phyloP scores from a whole-genome alignment of 768 basidiomycete genomes.

The Mycena belliarum region DNA sequence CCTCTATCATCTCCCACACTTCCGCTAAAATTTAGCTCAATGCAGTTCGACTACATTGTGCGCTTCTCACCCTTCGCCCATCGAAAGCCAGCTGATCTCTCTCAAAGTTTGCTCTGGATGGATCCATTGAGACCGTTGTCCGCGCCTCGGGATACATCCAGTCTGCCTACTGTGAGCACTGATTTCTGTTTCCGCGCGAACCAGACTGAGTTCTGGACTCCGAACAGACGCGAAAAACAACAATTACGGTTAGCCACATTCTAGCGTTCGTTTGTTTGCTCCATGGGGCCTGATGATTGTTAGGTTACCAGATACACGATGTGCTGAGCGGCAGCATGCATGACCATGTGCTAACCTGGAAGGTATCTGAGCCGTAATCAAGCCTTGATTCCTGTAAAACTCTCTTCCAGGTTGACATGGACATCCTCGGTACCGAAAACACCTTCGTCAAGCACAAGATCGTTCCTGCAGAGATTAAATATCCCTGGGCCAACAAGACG shows the following conservation, averaged over 20 bases:
- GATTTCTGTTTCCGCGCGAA: background rate
- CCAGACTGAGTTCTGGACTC: background rate
- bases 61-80: background rate
- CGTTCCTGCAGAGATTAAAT: conserved; percentile 39
- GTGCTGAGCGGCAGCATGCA: conserved; percentile 45
- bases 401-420: conserved; percentile 47
- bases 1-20: background rate
- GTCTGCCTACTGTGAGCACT: conserved; percentile 40
- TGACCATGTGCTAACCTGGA: conserved; percentile 58
- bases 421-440: conserved; percentile 51
- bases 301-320: conserved; percentile 23
- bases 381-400: no score
- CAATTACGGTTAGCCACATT: conserved; percentile 36
- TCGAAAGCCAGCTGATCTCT: background rate
- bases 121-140: conserved; percentile 52
- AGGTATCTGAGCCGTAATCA: no score
- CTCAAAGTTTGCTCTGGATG: conserved; percentile 46
- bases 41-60: conserved; percentile 49
- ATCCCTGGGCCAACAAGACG: conserved; percentile 47
- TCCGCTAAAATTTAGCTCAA: background rate
- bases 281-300: background rate
- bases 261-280: background rate
- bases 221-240: conserved; percentile 38
- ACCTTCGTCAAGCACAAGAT: conserved; percentile 49
- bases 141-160: conserved; percentile 61